Evolutionary conservation across 2,329 filamentous ascomycete species (phyloP), one percentile per base, ranked within the genome.

Genomic region (Diaporthe longicolla): DNA sequence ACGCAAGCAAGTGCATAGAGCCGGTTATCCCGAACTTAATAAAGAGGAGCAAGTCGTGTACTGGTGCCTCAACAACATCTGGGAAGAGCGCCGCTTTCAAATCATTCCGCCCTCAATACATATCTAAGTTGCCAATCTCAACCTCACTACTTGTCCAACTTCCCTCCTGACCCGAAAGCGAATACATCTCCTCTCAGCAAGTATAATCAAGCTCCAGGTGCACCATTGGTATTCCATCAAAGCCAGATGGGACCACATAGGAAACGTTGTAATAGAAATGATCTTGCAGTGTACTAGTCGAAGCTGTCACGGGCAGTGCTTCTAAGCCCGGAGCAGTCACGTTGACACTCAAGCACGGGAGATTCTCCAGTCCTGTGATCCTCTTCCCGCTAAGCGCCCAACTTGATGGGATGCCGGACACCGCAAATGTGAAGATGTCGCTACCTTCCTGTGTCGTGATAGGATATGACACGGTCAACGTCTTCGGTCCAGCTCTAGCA

Each of bases 201-300:
- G 59, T 76, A 24, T 75, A 73, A n/a, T 71, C 40, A 9, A 76
- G 17, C 17, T 54, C 45, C 70, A 76, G 24, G 3, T 54, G 54
- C 35, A 76, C 45, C 15, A 26, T 1, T 3, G 75, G 75, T n/a
- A 65, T 43, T 3, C 85, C 84, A 21, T 80, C 74, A 55, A 85
- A 87, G 3, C 78, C 81, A 0, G 75, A 75, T 0, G 85, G 84
- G 1, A 87, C 85, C 4, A 79, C 81, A 74, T 86, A 87, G 2
- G 85, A 86, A 35, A 87, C 81, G 52, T 87, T 87, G 48, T 87
- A 87, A 26, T 83, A 84, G 74, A 80, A 80, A 66, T 87, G 84
- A 66, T 85, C 80, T 55, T 83, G 81, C 59, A 87, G 77, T 83
- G 70, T 86, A 86, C 4, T 79, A 77, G 35, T 63, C 37, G 71